Base-by-base conservation (phyloP, 352 stramenopile species). In the Globisporangium splendens region DNA sequence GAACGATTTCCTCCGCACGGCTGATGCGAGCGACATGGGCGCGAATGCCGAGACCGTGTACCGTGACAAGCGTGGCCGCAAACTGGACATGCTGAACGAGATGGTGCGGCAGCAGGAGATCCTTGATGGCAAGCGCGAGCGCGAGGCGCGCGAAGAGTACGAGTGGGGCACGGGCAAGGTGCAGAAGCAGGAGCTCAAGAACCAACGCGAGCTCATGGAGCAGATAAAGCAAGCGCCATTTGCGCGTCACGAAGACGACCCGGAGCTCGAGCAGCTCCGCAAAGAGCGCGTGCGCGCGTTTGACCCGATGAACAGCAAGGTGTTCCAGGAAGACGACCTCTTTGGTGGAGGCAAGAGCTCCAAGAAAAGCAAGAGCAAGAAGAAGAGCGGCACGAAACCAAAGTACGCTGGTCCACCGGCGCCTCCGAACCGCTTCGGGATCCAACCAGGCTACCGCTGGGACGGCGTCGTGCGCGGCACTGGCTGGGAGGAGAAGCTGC, bases 381-480 rank as follows among this genome's bases (percentile, higher is more conserved):
- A 70, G 49, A 74, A 69, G 50, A 53, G n/a, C 24, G 70, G 58
- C 24, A 28, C 1, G 20, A 91, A 91, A 43, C 82, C 78, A 0
- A 84, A 80, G 51, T 94, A 94, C 55, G 58, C 77, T 0, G 84
- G 84, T 3, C 84, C 84, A 13, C 79, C 78, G n/a, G 79, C 85
- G 17, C 82, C 80, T 22, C 72, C 80, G 28, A 94, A 94, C 54
- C 83, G 85, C 28, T 96, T 98, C 65, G 79, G 83, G 46, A 98
- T 99, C 52, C 55, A 68, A 24, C 96, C 97, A 22, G 97, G 97
- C 20, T 99, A 99, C 75, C 86, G 96, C n/a, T 99, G 97, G 97
- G 96, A 99, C 72, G 97, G 96, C 31, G 87, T 98, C 48, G 96
- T 99, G 63, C 84, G 96, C 15, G 91, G 96, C 28, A 99, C 97